These are phyloP conservation scores for Fraxinus anomala DNA, from an alignment of 257 asterid genomes.

Conservation along the genomic window DNA sequence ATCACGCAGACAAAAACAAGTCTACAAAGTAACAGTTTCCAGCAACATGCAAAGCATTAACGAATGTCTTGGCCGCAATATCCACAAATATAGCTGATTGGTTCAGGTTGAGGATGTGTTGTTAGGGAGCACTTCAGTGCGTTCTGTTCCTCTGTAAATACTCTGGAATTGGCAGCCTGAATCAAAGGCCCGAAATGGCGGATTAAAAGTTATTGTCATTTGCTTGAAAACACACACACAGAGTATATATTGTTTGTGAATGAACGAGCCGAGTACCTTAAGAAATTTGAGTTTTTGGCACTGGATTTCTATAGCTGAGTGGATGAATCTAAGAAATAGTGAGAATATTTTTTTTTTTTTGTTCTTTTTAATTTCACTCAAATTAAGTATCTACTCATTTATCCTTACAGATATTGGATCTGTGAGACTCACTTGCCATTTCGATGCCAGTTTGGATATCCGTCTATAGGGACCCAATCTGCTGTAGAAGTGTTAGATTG, in stretches of 20 bases:
- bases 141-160: neutral
- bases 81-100: neutral
- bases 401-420: neutral
- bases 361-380: neutral
- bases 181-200: neutral
- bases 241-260: too few relatives aligned
- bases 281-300: neutral
- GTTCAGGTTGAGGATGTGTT: neutral
- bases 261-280: neutral
- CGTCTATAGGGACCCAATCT: neutral
- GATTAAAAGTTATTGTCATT: neutral
- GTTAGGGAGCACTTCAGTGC: neutral
- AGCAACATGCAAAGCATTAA: neutral
- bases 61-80: neutral
- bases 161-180: neutral
- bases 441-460: neutral
- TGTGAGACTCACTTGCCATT: neutral
- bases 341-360: too few relatives aligned
- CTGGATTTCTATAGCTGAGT: neutral
- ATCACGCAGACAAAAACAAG: neutral
- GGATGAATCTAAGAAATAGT: neutral
- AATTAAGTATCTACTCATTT: neutral
- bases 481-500: neutral
- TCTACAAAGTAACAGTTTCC: neutral
- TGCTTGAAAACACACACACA: neutral